A percentile compares a stretch with the other conserved stretches of the same genome.
Evolutionary conservation across 2,329 filamentous ascomycete genomes (phyloP).

Genomic region (Penicillium hordei): DNA sequence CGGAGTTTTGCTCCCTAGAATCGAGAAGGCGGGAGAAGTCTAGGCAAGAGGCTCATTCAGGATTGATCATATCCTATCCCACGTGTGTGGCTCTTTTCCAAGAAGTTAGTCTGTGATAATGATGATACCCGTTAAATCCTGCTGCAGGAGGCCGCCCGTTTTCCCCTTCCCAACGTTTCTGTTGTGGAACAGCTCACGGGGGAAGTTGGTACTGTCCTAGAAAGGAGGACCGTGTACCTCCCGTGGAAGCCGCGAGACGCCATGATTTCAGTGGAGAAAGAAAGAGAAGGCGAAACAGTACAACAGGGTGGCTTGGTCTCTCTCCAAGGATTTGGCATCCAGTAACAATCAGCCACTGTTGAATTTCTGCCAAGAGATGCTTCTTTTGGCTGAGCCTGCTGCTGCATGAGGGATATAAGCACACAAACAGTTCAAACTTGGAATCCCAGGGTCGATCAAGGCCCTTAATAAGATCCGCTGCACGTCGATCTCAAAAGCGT

Average conservation of each 20-base stretch:
- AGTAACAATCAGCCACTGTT: neutral
- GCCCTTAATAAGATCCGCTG: conserved; percentile 15
- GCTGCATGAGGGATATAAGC: conserved; percentile 19
- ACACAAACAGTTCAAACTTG: conserved; percentile 25
- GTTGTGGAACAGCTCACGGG: conserved; percentile 32
- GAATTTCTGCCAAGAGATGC: conserved; percentile 4
- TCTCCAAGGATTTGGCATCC: neutral
- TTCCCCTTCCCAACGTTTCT: conserved; percentile 32
- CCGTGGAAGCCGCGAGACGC: neutral
- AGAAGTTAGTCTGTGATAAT: conserved; percentile 2
- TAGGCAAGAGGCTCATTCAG: neutral
- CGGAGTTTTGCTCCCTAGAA: neutral
- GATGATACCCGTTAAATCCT: conserved; percentile 20
- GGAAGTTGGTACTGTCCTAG: conserved; percentile 1
- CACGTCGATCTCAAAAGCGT: conserved; percentile 14
- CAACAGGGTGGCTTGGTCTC: neutral
- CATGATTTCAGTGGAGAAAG: neutral
- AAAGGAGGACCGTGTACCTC: conserved; percentile 1
- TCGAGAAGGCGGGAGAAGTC: neutral
- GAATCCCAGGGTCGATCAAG: conserved; percentile 10
- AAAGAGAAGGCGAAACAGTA: neutral
- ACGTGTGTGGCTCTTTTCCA: conserved; percentile 9
- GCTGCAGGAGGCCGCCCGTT: conserved; percentile 39
- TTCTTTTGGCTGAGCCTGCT: conserved; percentile 17
- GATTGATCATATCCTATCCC: conserved; percentile 2